Base-by-base conservation (phyloP, 331 rosid genomes). In the Pyracantha coccinea region DNA sequence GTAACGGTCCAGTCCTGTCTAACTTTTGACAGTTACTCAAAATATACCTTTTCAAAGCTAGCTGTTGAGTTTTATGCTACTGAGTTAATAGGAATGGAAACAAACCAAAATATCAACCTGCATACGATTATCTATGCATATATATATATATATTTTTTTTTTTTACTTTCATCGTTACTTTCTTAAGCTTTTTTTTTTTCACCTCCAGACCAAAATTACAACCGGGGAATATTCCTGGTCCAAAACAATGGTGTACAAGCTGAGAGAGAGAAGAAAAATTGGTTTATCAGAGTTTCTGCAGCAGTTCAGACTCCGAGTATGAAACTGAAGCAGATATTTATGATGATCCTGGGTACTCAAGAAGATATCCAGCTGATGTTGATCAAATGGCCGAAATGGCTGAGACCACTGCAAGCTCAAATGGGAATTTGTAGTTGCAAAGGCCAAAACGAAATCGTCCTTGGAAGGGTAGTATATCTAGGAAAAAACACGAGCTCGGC, bases 261-360 rank as follows among this genome's bases (percentile, higher is more conserved):
- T 79, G 21, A 81, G 88, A 70, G 29, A 9, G 17, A 74, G 84
- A 27, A 17, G 57, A 70, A 35, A 76, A 35, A 24, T 15, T 12
- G 38, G 27, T 27, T 15, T 61, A 21, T 17, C 60, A 69, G n/a
- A 23, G 11, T 23, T 59, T 68, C 6, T 45, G 14, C 16, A 70
- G 69, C n/a, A 27, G 69, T 41, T 38, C 80, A 25, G 66, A 27
- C 12, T 67, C 66, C 12, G 73, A 50, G 9, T 63, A 29, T 28
- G 80, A 75, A 45, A 45, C 52, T n/a, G 79, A 57, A 21, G 69
- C 38, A 33, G 80, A 77, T 23, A 4, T 47, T 69, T 52, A 8
- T n/a, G 84, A 77, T 77, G 53, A 45, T 15, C 66, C 77, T 2
- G 78, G 75, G 41, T 53, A 52, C 63, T 15, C 75, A 15, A 73